These are phyloP conservation scores for Fusarium continuum DNA, from an alignment of 2,329 filamentous ascomycete species.

Conservation along the genomic window DNA sequence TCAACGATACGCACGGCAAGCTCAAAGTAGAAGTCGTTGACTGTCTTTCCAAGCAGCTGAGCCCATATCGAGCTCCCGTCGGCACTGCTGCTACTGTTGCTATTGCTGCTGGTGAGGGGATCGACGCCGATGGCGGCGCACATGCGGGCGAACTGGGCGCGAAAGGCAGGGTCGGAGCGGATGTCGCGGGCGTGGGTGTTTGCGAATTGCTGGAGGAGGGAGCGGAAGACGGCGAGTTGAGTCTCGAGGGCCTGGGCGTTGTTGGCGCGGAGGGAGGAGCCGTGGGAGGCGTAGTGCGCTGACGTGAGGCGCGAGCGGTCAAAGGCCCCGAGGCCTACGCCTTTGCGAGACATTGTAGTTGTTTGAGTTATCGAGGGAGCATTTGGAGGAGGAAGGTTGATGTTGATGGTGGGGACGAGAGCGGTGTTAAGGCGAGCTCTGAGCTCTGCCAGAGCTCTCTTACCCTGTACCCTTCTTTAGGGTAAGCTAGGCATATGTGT, in stretches of 20 bases:
- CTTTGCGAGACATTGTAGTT: constrained; percentile 72
- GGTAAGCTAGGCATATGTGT: too few relatives aligned
- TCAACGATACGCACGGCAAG: constrained; percentile 95
- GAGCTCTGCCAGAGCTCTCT: too few relatives aligned
- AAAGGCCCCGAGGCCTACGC: constrained; percentile 90
- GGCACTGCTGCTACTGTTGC: constrained; percentile 53
- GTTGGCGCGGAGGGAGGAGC: constrained; percentile 82
- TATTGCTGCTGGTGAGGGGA: constrained; percentile 72
- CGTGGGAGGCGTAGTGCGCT: constrained; percentile 90
- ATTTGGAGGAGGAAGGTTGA: neutral
- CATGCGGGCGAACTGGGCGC: constrained; percentile 98
- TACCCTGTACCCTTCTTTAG: too few relatives aligned
- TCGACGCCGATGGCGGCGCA: constrained; percentile 97
- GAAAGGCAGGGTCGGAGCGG: constrained; percentile 92
- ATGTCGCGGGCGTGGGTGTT: constrained; percentile 96
- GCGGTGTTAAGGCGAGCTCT: too few relatives aligned
- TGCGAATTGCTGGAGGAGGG: constrained; percentile 92
- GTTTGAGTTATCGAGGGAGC: neutral
- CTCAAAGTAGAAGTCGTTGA: constrained; percentile 99
- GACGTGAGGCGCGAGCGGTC: constrained; percentile 84
- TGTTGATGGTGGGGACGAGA: neutral
- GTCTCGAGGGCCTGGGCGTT: constrained; percentile 89
- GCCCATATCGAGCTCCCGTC: constrained; percentile 82
- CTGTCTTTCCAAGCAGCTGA: constrained; percentile 87
- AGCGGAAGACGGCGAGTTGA: constrained; percentile 95